Percentiles rank a stretch among this genome's conserved stretches.
Conservation (phyloP, 352 stramenopile genomes). For the Pythium oligandrum region DNA sequence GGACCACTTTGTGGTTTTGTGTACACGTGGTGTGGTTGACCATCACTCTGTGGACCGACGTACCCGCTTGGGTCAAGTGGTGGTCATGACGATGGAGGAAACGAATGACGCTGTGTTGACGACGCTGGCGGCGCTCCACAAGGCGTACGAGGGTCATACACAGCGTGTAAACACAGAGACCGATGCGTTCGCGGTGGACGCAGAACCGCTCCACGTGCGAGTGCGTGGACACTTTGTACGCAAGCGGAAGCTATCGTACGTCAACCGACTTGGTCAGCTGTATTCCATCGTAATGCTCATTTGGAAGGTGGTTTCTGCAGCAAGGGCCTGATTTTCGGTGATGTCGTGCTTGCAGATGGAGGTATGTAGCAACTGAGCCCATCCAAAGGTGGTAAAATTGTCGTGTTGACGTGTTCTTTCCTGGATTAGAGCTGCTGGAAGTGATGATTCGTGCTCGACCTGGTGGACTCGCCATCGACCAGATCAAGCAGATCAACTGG, state of each 20-base stretch:
- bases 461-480: conserved; percentile 46
- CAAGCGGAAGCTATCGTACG: conserved; percentile 82
- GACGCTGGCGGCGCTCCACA: conserved; percentile 18
- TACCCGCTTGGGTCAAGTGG: no score
- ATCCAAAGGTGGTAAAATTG: not conserved
- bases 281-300: not conserved
- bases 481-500: conserved; percentile 76
- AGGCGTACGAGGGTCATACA: conserved; percentile 4
- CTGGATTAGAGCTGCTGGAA: conserved; percentile 53
- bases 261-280: conserved; percentile 1
- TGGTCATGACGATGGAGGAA: not conserved
- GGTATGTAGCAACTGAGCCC: conserved; percentile 20
- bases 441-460: conserved; percentile 76
- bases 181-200: not conserved
- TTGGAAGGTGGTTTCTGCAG: conserved; percentile 24
- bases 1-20: conserved; percentile 4
- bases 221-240: conserved; percentile 69
- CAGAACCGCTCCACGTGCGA: conserved; percentile 15
- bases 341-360: conserved; percentile 64
- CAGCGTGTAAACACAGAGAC: not conserved
- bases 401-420: no score
- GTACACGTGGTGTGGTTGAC: conserved; percentile 5
- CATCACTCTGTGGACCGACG: no score
- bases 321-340: conserved; percentile 78
- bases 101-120: conserved; percentile 3